Conservation (phyloP, 768 basidiomycete genomes). For the Tulasnella sp. region DNA sequence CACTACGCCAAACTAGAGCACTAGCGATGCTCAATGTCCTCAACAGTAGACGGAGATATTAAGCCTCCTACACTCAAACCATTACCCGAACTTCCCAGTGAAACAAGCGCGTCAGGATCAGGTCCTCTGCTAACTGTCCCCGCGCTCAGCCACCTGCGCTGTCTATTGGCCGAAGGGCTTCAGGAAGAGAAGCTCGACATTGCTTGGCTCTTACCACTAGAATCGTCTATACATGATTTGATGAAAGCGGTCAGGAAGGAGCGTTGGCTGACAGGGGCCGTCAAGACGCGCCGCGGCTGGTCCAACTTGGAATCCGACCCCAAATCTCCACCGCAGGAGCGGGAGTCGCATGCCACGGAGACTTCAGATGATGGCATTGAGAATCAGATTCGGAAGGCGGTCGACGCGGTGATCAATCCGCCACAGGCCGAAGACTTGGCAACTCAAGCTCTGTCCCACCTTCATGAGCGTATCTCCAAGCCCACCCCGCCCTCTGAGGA, state of each 20-base stretch:
- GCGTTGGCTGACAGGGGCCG: neutral
- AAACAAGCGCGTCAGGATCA: neutral
- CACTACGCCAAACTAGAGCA: neutral
- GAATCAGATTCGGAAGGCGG: too few species aligned
- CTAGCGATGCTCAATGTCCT: neutral
- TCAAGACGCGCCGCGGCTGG: neutral
- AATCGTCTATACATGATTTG: neutral
- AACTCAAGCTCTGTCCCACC: too few species aligned
- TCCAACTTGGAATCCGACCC: too few species aligned
- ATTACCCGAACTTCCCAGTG: neutral
- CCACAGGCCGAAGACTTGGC: too few species aligned
- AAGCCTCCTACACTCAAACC: neutral
- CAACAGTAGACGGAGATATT: neutral
- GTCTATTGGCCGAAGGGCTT: neutral
- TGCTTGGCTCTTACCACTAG: conserved; percentile 2
- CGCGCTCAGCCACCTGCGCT: neutral
- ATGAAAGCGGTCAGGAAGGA: neutral
- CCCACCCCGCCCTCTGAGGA: neutral
- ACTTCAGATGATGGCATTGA: too few species aligned
- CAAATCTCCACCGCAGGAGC: too few species aligned
- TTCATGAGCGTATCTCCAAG: too few species aligned
- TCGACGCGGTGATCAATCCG: too few species aligned
- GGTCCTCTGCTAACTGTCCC: neutral
- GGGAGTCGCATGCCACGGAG: too few species aligned
- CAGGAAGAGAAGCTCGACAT: neutral